These are phyloP conservation scores for Lasiodiplodia sp. DNA, from an alignment of 2,329 filamentous ascomycete genomes.

Conservation along the genomic window DNA sequence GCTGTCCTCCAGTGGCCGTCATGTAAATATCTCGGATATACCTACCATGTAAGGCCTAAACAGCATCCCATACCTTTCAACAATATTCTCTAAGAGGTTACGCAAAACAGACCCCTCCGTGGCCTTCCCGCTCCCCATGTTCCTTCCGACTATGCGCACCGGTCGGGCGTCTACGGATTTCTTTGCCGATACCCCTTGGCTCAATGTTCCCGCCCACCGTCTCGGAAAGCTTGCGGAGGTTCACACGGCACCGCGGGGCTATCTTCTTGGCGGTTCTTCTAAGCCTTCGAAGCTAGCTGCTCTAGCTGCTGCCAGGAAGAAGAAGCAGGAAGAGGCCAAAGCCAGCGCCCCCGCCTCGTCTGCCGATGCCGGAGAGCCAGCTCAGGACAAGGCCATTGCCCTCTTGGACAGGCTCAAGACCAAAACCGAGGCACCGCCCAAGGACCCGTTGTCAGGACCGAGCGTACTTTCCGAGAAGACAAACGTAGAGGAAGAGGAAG, in stretches of 20 bases:
- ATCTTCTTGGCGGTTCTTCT: constrained; percentile 78
- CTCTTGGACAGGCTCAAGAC: constrained; percentile 54
- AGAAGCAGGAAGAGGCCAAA: constrained; percentile 74
- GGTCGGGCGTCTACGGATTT: constrained; percentile 63
- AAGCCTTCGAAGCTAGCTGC: constrained; percentile 92
- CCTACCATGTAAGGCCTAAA: constrained; percentile 23
- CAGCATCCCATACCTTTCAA: constrained; percentile 11
- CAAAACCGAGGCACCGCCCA: constrained; percentile 34
- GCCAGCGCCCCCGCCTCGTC: constrained; percentile 34
- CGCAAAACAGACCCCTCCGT: constrained; percentile 15
- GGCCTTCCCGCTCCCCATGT: constrained; percentile 27
- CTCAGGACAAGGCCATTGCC: constrained; percentile 48
- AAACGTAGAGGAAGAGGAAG: constrained; percentile 28
- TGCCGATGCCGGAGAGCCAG: constrained; percentile 30
- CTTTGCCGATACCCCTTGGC: constrained; percentile 88
- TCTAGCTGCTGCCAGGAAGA: constrained; percentile 83
- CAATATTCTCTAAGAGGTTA: constrained; percentile 5
- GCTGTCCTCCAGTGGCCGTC: constrained; percentile 34
- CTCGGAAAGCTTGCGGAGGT: constrained; percentile 69
- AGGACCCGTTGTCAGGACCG: neutral
- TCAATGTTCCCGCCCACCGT: constrained; percentile 72
- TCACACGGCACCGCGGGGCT: constrained; percentile 65
- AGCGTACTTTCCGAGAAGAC: constrained; percentile 37
- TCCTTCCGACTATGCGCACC: constrained; percentile 8
- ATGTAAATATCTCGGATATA: constrained; percentile 22